Evolutionary conservation across 345 rosid genomes (phyloP), one percentile per base, ranked within the genome.

Genomic region (Corymbia maculata): DNA sequence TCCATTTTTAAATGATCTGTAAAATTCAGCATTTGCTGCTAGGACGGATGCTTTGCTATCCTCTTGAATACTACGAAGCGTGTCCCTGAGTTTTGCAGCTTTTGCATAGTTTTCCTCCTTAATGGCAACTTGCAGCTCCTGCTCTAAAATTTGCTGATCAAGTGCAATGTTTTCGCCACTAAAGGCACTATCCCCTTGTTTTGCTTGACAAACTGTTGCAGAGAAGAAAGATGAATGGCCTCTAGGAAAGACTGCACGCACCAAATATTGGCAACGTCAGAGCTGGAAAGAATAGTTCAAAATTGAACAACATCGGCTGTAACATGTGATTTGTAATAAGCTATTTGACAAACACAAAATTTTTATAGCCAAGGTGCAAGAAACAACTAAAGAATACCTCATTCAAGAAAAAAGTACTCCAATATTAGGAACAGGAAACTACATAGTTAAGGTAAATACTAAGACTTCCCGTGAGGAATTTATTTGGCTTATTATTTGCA

Each of bases 41-140:
- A 95, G 86, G 57, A 97, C 93, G 17, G 96, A 92, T 85, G 97
- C 93, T 88, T 91, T 90, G 90, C 93, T 95, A 89, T 96, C 95
- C 87, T 96, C 97, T 14, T 95, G 94, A 30, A 97, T 93, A 85
- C 87, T 90, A 64, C 91, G 90, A 57, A 96, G 95, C 87, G 86
- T 92, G 86, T 97, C 99, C 92, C 99, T 89, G 51, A 98, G 93
- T 91, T 92, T 93, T 68, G 99, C 99, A 85, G 99, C 99, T 89
- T 94, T 89, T 2, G 93, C 91, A n/a, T 98, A 97, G 92, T 97
- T 93, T 91, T 98, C 99, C 89, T 96, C 95, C 86, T 96, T 92
- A 16, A 97, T 93, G 47, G 99, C 99, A 89, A 44, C 87, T 90
- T 92, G 91, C 14, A 97, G 91, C 64, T 96, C 96, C 86, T 90